Evolutionary conservation across 2,329 filamentous ascomycete genomes (phyloP).

Genomic region (Aspergillus tamarii): DNA sequence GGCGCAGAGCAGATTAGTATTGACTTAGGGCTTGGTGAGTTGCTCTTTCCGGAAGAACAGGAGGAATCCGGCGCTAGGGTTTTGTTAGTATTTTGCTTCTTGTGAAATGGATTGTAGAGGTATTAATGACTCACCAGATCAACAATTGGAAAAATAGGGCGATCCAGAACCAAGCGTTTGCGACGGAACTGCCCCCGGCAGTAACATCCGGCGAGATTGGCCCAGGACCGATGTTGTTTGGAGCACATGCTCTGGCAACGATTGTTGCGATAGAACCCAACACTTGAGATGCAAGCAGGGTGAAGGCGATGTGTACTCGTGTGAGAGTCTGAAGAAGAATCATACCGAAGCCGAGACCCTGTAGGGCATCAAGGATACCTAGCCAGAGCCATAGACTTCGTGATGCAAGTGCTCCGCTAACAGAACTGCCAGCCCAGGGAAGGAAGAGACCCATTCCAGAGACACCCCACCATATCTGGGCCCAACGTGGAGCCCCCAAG

Average conservation of each 20-base stretch:
- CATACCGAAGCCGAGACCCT: constrained; percentile 70
- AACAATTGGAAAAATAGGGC: constrained; percentile 60
- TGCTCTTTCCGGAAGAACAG: constrained; percentile 52
- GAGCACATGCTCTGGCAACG: constrained; percentile 61
- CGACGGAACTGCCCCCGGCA: constrained; percentile 49
- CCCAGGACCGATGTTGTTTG: constrained; percentile 64
- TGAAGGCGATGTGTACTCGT: constrained; percentile 66
- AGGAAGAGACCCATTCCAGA: constrained; percentile 64
- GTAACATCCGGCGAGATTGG: constrained; percentile 66
- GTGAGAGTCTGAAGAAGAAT: constrained; percentile 68
- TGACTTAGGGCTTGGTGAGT: constrained; percentile 44
- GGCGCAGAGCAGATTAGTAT: too few species aligned
- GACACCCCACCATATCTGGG: constrained; percentile 68
- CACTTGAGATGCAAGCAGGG: constrained; percentile 63
- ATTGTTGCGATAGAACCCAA: constrained; percentile 66
- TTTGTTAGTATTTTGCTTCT: neutral
- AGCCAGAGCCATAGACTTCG: constrained; percentile 69
- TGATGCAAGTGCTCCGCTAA: constrained; percentile 59
- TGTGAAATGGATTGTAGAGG: neutral
- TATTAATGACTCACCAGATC: constrained; percentile 54
- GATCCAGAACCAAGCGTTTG: constrained; percentile 64
- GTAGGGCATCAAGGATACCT: constrained; percentile 65
- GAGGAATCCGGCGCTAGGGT: constrained; percentile 41
- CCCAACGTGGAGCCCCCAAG: constrained; percentile 66
- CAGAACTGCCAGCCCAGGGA: constrained; percentile 62